phyloP scores from a whole-genome alignment of 176 grass and related monocot species.

The Phoenix roebelenii region DNA sequence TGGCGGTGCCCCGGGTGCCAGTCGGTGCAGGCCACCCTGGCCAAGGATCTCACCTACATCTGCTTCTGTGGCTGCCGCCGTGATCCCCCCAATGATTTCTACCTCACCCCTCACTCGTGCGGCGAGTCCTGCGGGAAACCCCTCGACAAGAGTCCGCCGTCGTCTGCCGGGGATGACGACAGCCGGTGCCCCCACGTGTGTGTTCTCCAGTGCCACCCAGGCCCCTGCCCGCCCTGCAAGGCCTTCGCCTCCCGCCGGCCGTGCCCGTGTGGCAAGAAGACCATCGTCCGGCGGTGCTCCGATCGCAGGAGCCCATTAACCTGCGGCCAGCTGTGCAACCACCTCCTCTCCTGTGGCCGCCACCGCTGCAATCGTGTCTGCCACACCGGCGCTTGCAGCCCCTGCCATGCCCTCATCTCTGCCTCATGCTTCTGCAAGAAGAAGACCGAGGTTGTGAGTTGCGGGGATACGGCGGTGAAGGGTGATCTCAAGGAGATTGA shows the following conservation, averaged over 20 bases:
- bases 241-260: constrained; percentile 53
- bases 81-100: constrained; percentile 65
- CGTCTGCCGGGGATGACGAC: constrained; percentile 10
- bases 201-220: constrained; percentile 86
- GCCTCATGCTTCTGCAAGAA: constrained; percentile 68
- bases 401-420: constrained; percentile 39
- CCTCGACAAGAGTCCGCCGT: constrained; percentile 22
- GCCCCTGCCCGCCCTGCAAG: constrained; percentile 94
- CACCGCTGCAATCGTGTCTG: constrained; percentile 68
- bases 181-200: constrained; percentile 65
- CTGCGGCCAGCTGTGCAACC: constrained; percentile 56
- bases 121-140: constrained; percentile 74
- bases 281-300: constrained; percentile 50
- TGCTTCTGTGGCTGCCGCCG: constrained; percentile 70
- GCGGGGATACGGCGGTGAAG: constrained; percentile 63
- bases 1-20: constrained; percentile 96
- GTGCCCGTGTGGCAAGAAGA: constrained; percentile 77
- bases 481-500: constrained; percentile 35
- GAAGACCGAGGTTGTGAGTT: constrained; percentile 56
- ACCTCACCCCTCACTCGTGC: constrained; percentile 85
- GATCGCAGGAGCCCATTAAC: constrained; percentile 54
- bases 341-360: constrained; percentile 42
- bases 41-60: constrained; percentile 58
- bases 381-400: constrained; percentile 59
- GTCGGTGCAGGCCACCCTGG: constrained; percentile 37